Conservation (phyloP, 2,329 filamentous ascomycete species). For the Rutstroemia sp. region DNA sequence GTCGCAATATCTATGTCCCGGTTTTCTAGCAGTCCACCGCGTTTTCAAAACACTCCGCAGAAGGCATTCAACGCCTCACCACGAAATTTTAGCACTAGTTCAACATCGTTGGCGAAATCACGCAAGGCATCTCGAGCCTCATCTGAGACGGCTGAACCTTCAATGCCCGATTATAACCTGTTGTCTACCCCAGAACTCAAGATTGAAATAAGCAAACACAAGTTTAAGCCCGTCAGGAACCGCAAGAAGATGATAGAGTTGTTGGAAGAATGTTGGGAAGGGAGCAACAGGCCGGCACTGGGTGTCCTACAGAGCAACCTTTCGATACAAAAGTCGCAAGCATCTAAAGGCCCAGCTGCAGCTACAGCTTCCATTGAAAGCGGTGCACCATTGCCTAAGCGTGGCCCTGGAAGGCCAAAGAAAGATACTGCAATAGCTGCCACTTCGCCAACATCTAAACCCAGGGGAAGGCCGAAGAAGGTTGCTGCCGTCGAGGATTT, state of each 20-base stretch:
- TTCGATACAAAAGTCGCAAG: neutral
- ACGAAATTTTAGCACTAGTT: neutral
- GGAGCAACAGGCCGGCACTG: slow-evolving; percentile 37
- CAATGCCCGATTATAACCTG: slow-evolving; percentile 48
- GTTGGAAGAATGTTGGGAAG: slow-evolving; percentile 64
- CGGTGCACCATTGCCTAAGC: slow-evolving; percentile 27
- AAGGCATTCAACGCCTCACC: neutral
- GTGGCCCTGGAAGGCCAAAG: slow-evolving; percentile 34
- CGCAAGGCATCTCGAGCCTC: neutral
- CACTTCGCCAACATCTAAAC: slow-evolving; percentile 9
- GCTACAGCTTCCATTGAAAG: slow-evolving; percentile 13
- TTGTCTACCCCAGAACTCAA: slow-evolving; percentile 57
- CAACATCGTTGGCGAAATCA: neutral
- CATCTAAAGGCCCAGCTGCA: neutral
- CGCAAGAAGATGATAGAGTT: slow-evolving; percentile 63
- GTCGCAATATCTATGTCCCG: slow-evolving; percentile 14
- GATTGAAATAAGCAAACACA: slow-evolving; percentile 54
- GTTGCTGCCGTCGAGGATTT: slow-evolving; percentile 15
- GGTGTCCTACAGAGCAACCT: slow-evolving; percentile 22
- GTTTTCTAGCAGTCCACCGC: slow-evolving; percentile 13
- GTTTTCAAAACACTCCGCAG: neutral
- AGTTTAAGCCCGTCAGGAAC: slow-evolving; percentile 65
- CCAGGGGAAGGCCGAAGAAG: slow-evolving; percentile 15
- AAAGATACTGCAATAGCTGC: slow-evolving; percentile 13
- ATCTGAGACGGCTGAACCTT: neutral